A percentile compares a stretch with the other conserved stretches of the same genome.
Evolutionary conservation across 441 rosid genomes (phyloP).

Genomic region (Syzygium syzygioides): DNA sequence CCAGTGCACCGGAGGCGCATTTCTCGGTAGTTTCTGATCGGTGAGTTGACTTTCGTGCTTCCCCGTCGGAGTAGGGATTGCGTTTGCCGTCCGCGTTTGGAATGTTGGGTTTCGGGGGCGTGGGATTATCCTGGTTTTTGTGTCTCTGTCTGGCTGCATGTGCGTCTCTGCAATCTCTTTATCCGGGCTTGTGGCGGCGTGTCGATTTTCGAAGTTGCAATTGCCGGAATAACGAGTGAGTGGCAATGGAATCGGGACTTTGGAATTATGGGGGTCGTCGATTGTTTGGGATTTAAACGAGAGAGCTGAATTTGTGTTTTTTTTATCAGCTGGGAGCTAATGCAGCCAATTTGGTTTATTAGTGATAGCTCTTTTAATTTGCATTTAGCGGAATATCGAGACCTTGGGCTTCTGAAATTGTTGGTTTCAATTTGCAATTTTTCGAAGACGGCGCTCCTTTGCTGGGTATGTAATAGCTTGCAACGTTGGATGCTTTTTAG

Average conservation of each 20-base stretch:
- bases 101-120: neutral
- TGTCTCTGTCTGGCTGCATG: neutral
- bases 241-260: neutral
- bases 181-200: neutral
- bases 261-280: neutral
- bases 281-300: neutral
- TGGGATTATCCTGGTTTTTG: neutral
- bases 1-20: neutral
- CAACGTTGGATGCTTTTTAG: conserved; percentile 17
- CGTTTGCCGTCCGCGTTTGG: neutral
- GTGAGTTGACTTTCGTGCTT: neutral
- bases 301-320: neutral
- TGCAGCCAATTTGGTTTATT: neutral
- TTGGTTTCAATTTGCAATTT: neutral
- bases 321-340: neutral
- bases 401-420: neutral
- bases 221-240: neutral
- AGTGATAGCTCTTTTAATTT: neutral
- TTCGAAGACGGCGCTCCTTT: neutral
- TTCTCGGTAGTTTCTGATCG: neutral
- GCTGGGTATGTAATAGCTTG: conserved; percentile 4
- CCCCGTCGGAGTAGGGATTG: neutral
- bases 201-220: neutral
- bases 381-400: neutral
- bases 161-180: neutral